Base-by-base conservation (phyloP, 345 rosid species). In the Euphorbia tirucalli region DNA sequence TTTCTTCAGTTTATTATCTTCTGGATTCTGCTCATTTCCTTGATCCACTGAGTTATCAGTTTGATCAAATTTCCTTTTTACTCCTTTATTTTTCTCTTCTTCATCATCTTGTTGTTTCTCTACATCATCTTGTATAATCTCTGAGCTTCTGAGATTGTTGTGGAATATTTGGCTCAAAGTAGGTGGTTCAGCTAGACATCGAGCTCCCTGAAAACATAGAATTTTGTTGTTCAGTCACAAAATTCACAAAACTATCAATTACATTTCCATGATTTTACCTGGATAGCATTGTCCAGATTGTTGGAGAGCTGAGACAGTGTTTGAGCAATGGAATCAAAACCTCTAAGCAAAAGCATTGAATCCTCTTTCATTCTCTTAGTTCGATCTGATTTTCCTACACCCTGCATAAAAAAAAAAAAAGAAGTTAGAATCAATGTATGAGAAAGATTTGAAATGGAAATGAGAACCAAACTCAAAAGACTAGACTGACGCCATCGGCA, bases 251-350 rank as follows among this genome's bases (percentile, higher is more conserved):
- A 66, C 57, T 9, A 46, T 24, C 2, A 9, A 11, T 27, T 58
- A 16, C 7, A 44, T 30, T 63, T 31, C 0, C 43, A 31, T 2
- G 35, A 2, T 11, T 65, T 1, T 75, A 91, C 99, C 94, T 86
- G 97, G 76, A 96, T 94, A 72, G 98, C 93, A n/a, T 81, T 86
- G 54, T 86, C 93, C 30, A 95, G 83, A 71, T 91, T 92, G 75
- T 73, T 83, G 24, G 94, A 96, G 25, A 96, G 90, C 77, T 78
- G 89, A 73, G 97, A 93, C 39, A 93, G 83, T n/a, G 89, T 78
- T 21, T 85, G 88, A 19, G 90, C 77, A 25, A 92, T 69, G 22
- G 99, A 93, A 55, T 96, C 98, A 74, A 96, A 96, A 48, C 98
- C 99, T 83, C 84, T 85, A 32, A 89, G 83, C 80, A 96, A 71